Evolutionary conservation across 768 basidiomycete species (phyloP).

Genomic region (Hygrocybe coccinea): DNA sequence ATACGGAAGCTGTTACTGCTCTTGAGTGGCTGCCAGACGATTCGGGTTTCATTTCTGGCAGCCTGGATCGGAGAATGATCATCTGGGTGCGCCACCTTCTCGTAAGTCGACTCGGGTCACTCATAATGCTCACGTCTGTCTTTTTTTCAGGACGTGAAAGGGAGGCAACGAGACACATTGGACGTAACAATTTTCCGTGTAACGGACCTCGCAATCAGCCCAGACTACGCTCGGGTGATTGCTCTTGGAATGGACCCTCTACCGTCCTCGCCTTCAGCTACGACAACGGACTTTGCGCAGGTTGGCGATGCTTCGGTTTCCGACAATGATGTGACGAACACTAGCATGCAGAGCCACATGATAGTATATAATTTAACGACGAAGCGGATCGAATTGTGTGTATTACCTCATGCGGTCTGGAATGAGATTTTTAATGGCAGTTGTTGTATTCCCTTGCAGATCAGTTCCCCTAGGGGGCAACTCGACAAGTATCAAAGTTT

Average conservation of each 20-base stretch:
- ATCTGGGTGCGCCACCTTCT: slow-evolving; percentile 60
- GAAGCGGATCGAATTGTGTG: slow-evolving; percentile 66
- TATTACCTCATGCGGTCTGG: slow-evolving; percentile 10
- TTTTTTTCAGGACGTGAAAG: slow-evolving; percentile 59
- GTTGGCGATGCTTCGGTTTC: slow-evolving; percentile 31
- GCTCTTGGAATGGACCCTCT: slow-evolving; percentile 66
- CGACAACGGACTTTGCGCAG: slow-evolving; percentile 33
- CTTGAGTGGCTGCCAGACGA: slow-evolving; percentile 87
- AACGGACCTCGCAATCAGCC: slow-evolving; percentile 81
- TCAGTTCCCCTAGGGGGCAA: slow-evolving; percentile 69
- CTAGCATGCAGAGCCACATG: slow-evolving; percentile 46
- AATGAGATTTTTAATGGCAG: slow-evolving; percentile 2
- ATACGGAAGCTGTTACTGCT: slow-evolving; percentile 82
- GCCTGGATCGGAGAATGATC: slow-evolving; percentile 77
- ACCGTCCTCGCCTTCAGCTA: slow-evolving; percentile 15
- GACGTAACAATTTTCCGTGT: slow-evolving; percentile 68
- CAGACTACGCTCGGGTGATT: slow-evolving; percentile 77
- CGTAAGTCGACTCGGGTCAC: slow-evolving; percentile 5
- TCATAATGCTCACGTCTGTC: slow-evolving; percentile 5
- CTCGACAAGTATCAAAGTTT: slow-evolving; percentile 82
- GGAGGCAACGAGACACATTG: slow-evolving; percentile 69
- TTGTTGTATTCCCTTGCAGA: slow-evolving; percentile 34
- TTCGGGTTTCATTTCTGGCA: slow-evolving; percentile 83
- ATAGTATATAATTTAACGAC: slow-evolving; percentile 73
- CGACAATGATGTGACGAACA: slow-evolving; percentile 36